Conservation (phyloP, 495 filamentous ascomycete genomes). For the Podospora anserina region DNA sequence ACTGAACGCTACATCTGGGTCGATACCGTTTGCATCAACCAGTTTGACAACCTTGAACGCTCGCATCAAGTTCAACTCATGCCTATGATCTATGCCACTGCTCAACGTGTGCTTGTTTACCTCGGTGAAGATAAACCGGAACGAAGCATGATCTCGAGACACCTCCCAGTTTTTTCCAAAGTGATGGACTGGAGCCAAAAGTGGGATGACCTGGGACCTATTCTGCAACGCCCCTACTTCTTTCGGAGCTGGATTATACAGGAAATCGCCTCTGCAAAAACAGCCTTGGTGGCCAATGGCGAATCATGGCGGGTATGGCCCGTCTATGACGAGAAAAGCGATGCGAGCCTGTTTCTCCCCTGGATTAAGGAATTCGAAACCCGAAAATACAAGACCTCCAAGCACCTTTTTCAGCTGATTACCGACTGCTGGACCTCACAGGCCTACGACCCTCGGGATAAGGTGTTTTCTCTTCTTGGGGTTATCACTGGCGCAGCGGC, state of each 20-base stretch:
- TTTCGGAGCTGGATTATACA: conserved; percentile 30
- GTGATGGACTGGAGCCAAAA: conserved; percentile 11
- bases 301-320: conserved; percentile 21
- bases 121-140: conserved; percentile 21
- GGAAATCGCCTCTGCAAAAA: conserved; percentile 25
- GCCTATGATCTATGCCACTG: conserved; percentile 32
- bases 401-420: conserved; percentile 21
- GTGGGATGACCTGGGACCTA: conserved; percentile 19
- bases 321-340: conserved; percentile 8
- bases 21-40: conserved; percentile 36
- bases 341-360: conserved; percentile 15
- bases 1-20: conserved; percentile 29
- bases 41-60: conserved; percentile 24
- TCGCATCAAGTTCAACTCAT: conserved; percentile 31
- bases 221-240: conserved; percentile 23
- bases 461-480: conserved; percentile 30
- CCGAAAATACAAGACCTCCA: conserved; percentile 19
- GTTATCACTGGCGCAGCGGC: conserved; percentile 21
- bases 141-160: conserved; percentile 6
- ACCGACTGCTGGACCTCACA: conserved; percentile 24
- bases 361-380: conserved; percentile 20
- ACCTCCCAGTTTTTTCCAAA: background rate
- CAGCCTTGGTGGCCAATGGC: conserved; percentile 22
- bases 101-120: conserved; percentile 29
- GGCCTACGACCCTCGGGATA: conserved; percentile 30